A percentile compares a stretch with the other conserved stretches of the same genome.
phyloP scores from a whole-genome alignment of 345 rosid species.

The Aegle marmelos region DNA sequence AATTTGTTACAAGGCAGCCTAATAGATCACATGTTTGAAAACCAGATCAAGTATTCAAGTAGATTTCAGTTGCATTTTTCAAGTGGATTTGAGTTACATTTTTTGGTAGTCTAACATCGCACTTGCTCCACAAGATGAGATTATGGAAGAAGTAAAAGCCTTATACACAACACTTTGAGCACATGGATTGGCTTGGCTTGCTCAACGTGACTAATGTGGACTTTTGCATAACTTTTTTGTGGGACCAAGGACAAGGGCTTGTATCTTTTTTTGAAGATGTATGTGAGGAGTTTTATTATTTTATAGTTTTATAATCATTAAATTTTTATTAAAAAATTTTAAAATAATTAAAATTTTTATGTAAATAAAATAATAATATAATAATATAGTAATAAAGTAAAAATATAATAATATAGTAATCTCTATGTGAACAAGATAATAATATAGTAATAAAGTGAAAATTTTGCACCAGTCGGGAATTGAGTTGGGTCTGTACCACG shows the following conservation, averaged over 20 bases:
- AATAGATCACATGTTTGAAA: neutral
- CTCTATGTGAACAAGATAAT: too few species aligned
- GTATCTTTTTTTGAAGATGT: too few species aligned
- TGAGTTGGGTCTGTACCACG: conserved; percentile 52
- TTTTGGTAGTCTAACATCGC: neutral
- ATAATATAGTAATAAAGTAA: too few species aligned
- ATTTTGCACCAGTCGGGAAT: conserved; percentile 48
- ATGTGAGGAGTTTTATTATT: too few species aligned
- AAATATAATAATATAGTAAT: too few species aligned
- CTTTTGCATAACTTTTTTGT: neutral
- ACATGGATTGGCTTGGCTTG: neutral
- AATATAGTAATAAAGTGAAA: too few species aligned
- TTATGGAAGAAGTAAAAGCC: neutral
- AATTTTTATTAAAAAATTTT: too few species aligned
- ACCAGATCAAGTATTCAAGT: neutral
- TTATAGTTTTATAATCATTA: too few species aligned
- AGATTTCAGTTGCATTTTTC: neutral
- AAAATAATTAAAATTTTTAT: too few species aligned
- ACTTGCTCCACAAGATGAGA: neutral
- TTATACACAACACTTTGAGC: neutral
- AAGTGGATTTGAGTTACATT: neutral
- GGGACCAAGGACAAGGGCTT: neutral
- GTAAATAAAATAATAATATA: too few species aligned
- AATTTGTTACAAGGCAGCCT: neutral
- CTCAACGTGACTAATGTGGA: neutral